Evolutionary conservation across 345 rosid genomes (phyloP).

Genomic region (Tarenaya hassleriana): DNA sequence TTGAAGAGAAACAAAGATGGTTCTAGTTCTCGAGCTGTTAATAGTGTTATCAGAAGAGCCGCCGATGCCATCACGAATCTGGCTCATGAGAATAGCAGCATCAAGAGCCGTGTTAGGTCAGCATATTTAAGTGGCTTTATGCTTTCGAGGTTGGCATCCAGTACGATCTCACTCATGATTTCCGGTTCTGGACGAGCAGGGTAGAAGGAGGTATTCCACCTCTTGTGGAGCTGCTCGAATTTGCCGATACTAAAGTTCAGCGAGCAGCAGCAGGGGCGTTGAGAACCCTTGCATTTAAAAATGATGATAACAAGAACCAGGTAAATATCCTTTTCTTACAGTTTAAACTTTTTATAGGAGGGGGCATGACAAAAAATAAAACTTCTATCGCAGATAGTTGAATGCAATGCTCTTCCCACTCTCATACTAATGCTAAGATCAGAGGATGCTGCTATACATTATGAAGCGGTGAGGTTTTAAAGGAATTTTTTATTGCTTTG

Average conservation of each 20-base stretch:
- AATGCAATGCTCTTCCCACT: slow-evolving; percentile 84
- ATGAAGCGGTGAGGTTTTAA: slow-evolving; percentile 75
- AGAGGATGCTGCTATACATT: slow-evolving; percentile 96
- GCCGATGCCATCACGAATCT: slow-evolving; percentile 99
- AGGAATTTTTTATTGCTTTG: background rate
- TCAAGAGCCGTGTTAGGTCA: slow-evolving; percentile 94
- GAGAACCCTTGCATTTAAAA: slow-evolving; percentile 94
- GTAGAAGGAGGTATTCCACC: slow-evolving; percentile 95
- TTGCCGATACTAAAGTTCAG: slow-evolving; percentile 81
- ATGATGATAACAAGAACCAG: slow-evolving; percentile 90
- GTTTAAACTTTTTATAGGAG: slow-evolving; percentile 1
- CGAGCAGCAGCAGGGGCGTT: slow-evolving; percentile 99
- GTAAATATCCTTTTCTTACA: slow-evolving; percentile 31
- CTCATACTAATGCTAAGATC: slow-evolving; percentile 93
- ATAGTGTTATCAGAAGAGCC: slow-evolving; percentile 89
- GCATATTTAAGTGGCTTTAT: slow-evolving; percentile 23
- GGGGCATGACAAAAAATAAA: slow-evolving; percentile 8
- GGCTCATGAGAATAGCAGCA: slow-evolving; percentile 95
- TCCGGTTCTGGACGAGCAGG: slow-evolving; percentile 40
- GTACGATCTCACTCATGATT: slow-evolving; percentile 19
- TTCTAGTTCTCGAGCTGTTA: slow-evolving; percentile 61
- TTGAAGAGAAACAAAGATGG: slow-evolving; percentile 66
- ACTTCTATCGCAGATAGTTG: slow-evolving; percentile 66
- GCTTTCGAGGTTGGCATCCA: slow-evolving; percentile 10
- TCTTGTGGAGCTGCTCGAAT: slow-evolving; percentile 88